phyloP scores from a whole-genome alignment of 768 basidiomycete species.

The Dictyophora rubrovolvata region DNA sequence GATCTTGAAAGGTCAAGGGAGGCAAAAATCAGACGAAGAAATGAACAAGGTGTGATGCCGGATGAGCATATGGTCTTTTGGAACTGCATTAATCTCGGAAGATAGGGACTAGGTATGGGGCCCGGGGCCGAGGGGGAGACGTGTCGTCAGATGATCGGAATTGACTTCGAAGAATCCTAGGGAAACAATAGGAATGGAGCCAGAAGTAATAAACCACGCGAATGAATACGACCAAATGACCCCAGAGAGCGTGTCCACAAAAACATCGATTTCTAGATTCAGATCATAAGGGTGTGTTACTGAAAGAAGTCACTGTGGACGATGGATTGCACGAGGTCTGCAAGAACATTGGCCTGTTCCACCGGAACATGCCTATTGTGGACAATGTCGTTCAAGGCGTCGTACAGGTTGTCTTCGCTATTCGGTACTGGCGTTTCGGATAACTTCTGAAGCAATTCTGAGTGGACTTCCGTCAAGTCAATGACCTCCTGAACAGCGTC shows the following conservation, averaged over 20 bases:
- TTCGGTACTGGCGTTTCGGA: constrained; percentile 41
- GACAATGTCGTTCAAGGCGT: constrained; percentile 29
- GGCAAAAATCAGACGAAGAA: no score
- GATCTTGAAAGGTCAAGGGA: no score
- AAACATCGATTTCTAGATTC: background rate
- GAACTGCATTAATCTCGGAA: background rate
- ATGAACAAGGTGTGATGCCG: background rate
- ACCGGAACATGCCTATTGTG: background rate
- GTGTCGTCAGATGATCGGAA: background rate
- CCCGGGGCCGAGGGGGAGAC: no score
- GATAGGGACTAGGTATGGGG: background rate
- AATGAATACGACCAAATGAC: background rate
- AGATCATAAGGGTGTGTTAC: background rate
- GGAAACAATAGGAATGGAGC: background rate
- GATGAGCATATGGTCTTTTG: background rate
- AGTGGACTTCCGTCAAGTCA: constrained; percentile 43
- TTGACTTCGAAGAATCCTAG: background rate
- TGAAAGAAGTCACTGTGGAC: background rate
- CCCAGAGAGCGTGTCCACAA: background rate
- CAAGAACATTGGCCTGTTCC: background rate
- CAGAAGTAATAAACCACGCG: background rate
- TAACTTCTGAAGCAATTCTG: constrained; percentile 45
- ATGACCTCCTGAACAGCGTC: constrained; percentile 35
- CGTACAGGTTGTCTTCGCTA: constrained; percentile 41
- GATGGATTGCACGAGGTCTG: constrained; percentile 3